Conservation (phyloP, 768 basidiomycete genomes). For the Auriscalpium microsporum region DNA sequence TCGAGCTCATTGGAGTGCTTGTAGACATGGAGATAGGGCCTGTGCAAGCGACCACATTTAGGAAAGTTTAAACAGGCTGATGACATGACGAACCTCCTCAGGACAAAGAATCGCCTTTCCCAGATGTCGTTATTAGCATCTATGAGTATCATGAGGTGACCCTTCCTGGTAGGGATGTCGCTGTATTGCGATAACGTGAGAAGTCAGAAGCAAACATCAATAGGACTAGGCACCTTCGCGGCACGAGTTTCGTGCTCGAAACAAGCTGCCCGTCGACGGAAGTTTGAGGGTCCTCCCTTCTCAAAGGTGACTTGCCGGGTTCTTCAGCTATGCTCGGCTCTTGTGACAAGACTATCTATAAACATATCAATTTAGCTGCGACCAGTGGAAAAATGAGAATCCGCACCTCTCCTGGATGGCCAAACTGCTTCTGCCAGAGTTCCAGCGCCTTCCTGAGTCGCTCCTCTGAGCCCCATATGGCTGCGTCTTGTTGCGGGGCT, state of each 20-base stretch:
- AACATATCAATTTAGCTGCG: background rate
- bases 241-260: conserved; percentile 64
- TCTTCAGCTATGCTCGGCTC: conserved; percentile 55
- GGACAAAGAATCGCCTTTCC: conserved; percentile 80
- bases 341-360: conserved; percentile 72
- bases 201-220: background rate
- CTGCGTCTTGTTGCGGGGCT: conserved; percentile 41
- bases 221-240: conserved; percentile 49
- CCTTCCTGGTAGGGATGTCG: conserved; percentile 78
- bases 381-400: no score
- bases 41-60: conserved; percentile 21
- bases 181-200: conserved; percentile 29
- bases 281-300: conserved; percentile 28
- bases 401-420: conserved; percentile 65
- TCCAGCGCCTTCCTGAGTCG: conserved; percentile 58
- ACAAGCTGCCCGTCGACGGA: conserved; percentile 58
- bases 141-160: conserved; percentile 68
- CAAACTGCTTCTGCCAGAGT: conserved; percentile 82
- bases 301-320: conserved; percentile 22
- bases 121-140: conserved; percentile 77
- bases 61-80: background rate
- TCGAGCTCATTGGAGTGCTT: conserved; percentile 77
- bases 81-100: conserved; percentile 52
- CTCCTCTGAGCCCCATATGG: conserved; percentile 59
- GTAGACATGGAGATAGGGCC: conserved; percentile 88